These are phyloP conservation scores for Atractiella rhizophila DNA, from an alignment of 768 basidiomycete genomes.

Conservation along the genomic window DNA sequence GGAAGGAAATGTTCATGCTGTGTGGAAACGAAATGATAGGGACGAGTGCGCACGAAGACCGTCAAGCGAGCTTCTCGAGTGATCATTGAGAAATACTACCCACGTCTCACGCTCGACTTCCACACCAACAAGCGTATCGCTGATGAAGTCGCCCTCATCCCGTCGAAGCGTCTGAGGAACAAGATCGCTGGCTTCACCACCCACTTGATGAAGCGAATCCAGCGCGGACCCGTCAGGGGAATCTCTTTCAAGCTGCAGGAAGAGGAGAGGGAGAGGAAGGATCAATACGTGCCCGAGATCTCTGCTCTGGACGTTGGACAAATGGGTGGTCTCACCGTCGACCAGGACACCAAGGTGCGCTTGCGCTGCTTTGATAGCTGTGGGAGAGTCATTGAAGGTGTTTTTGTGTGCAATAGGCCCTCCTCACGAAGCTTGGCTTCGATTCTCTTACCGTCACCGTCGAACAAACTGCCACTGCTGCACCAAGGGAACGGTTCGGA, in stretches of 20 bases:
- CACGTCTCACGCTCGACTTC: conserved; percentile 36
- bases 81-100: conserved; percentile 99
- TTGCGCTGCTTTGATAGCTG: background rate
- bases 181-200: conserved; percentile 99
- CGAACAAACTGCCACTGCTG: conserved; percentile 31
- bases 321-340: conserved; percentile 50
- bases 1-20: no score
- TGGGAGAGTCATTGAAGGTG: background rate
- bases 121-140: conserved; percentile 27
- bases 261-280: conserved; percentile 96
- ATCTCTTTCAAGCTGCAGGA: conserved; percentile 99
- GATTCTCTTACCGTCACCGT: conserved; percentile 62
- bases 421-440: conserved; percentile 79
- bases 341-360: conserved; percentile 74
- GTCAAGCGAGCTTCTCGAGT: conserved; percentile 98
- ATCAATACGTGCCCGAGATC: conserved; percentile 61
- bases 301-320: conserved; percentile 77
- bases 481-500: background rate
- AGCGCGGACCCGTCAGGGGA: conserved; percentile 89
- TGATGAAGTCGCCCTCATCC: conserved; percentile 41
- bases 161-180: conserved; percentile 96
- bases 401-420: conserved; percentile 31
- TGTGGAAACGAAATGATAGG: no score
- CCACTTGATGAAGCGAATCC: conserved; percentile 99
- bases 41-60: conserved; percentile 98